Conservation (phyloP, 1,139 yeast species). For the Martiniozyma asiatica region DNA sequence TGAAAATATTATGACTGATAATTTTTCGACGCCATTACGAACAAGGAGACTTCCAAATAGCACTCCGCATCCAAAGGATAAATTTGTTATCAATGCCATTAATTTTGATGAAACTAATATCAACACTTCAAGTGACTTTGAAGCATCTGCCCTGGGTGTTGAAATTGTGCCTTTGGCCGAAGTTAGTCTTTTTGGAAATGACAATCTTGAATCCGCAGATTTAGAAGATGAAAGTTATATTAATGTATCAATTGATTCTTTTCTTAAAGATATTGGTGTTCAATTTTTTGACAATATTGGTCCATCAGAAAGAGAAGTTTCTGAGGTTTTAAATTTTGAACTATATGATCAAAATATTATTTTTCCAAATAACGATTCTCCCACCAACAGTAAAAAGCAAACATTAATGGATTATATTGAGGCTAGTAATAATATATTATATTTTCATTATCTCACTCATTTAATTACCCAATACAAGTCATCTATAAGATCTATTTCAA, state of each 20-base stretch:
- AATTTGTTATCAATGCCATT: neutral
- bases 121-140: slow-evolving; percentile 7
- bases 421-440: slow-evolving; percentile 18
- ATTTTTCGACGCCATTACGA: neutral
- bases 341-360: slow-evolving; percentile 1
- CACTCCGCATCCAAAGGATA: neutral
- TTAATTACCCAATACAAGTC: slow-evolving; percentile 19
- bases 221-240: slow-evolving; percentile 16
- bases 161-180: slow-evolving; percentile 21
- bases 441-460: slow-evolving; percentile 19
- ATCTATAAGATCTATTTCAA: slow-evolving; percentile 17
- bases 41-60: no score
- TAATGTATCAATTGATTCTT: slow-evolving; percentile 17
- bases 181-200: slow-evolving; percentile 13
- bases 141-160: slow-evolving; percentile 13
- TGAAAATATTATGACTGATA: no score
- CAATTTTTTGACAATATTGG: slow-evolving; percentile 21
- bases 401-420: slow-evolving; percentile 17
- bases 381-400: slow-evolving; percentile 4
- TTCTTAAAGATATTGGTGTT: slow-evolving; percentile 19
- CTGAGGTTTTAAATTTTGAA: slow-evolving; percentile 4
- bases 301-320: slow-evolving; percentile 17
- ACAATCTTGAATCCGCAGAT: slow-evolving; percentile 5
- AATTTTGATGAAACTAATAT: neutral
- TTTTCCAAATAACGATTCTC: slow-evolving; percentile 2